phyloP scores from a whole-genome alignment of 73 alveolate species.

The Breviolum minutum region DNA sequence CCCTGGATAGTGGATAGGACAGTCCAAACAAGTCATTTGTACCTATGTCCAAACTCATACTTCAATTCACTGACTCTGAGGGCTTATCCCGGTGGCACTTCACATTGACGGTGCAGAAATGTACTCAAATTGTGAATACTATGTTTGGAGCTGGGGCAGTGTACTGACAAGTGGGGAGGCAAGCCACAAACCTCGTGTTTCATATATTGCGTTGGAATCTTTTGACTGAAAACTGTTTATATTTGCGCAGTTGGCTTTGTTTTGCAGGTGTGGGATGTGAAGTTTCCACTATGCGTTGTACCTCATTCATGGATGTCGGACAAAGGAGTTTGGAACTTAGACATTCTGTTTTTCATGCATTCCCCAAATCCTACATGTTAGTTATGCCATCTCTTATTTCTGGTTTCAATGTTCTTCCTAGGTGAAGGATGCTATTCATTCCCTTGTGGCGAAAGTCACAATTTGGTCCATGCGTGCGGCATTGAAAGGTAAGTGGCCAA shows the following conservation, averaged over 20 bases:
- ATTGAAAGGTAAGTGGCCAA: background rate
- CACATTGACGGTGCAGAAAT: constrained; percentile 31
- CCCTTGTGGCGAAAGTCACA: background rate
- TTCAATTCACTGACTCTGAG: background rate
- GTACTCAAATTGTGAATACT: constrained; percentile 1
- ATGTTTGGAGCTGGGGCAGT: constrained; percentile 33
- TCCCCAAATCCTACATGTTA: no score
- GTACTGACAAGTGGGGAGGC: constrained; percentile 2
- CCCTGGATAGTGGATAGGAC: background rate
- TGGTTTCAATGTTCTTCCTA: background rate
- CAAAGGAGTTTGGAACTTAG: background rate
- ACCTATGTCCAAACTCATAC: background rate
- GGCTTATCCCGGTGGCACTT: background rate
- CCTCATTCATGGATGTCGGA: constrained; percentile 32
- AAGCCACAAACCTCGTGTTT: background rate
- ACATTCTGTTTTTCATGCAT: background rate
- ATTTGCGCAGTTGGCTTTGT: no score
- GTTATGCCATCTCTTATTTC: background rate
- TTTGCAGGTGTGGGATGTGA: constrained; percentile 47
- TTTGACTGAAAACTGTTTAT: background rate
- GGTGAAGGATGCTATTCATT: background rate
- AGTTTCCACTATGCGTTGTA: background rate
- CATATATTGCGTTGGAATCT: background rate
- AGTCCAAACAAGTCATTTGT: background rate
- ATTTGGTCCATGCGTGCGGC: constrained; percentile 22